Percentiles rank a stretch among this genome's conserved stretches.
Evolutionary conservation across 345 rosid genomes (phyloP).

Genomic region (Moricandia moricandioides): DNA sequence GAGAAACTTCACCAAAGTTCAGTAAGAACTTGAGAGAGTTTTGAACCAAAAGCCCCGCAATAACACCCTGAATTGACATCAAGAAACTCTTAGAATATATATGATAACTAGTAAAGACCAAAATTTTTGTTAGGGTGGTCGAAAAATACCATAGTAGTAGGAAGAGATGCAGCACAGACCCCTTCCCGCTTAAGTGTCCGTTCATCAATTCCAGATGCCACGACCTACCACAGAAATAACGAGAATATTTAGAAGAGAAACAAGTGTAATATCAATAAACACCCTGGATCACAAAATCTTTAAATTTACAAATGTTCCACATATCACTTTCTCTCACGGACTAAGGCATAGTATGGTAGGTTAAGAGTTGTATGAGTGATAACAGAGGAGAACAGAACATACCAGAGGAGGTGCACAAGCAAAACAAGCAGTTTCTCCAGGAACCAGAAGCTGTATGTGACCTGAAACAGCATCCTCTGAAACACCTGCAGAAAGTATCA

Average conservation of each 20-base stretch:
- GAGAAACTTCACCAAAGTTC: slow-evolving; percentile 82
- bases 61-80: slow-evolving; percentile 71
- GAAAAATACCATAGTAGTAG: slow-evolving; percentile 76
- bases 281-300: neutral
- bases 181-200: slow-evolving; percentile 93
- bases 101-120: neutral
- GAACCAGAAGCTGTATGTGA: slow-evolving; percentile 90
- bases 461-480: slow-evolving; percentile 99
- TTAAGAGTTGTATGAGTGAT: neutral
- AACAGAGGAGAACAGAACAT: slow-evolving; percentile 18
- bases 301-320: slow-evolving; percentile 1
- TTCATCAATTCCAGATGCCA: slow-evolving; percentile 97
- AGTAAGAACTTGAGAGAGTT: slow-evolving; percentile 82
- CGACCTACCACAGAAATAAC: slow-evolving; percentile 53
- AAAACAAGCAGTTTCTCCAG: slow-evolving; percentile 98
- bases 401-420: slow-evolving; percentile 99
- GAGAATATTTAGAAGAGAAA: neutral
- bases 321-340: neutral
- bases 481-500: slow-evolving; percentile 57
- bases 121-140: slow-evolving; percentile 10
- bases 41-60: slow-evolving; percentile 92
- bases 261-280: neutral
- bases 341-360: neutral
- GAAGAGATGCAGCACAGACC: slow-evolving; percentile 95
- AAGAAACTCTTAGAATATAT: neutral